Conservation (phyloP, 2,329 filamentous ascomycete genomes). For the Trichoderma sp. region DNA sequence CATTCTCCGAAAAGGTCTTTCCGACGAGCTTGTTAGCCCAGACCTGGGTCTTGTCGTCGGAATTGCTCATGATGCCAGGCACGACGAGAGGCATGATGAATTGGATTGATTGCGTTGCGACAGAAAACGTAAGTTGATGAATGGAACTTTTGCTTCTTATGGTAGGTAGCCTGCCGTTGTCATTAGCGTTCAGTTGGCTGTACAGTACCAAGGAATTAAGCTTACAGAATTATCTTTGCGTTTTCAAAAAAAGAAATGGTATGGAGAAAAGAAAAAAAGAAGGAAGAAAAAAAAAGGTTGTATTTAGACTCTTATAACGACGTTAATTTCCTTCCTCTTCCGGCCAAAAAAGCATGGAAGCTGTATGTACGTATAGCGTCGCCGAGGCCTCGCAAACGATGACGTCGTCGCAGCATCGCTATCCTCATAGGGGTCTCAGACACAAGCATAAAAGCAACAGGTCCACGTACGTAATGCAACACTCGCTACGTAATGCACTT, state of each 20-base stretch:
- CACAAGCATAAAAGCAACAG: too few species aligned
- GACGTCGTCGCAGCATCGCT: slow-evolving; percentile 1
- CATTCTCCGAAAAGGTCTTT: slow-evolving; percentile 56
- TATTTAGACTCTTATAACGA: background rate
- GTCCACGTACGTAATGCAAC: too few species aligned
- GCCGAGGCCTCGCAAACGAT: slow-evolving; percentile 8
- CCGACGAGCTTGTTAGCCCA: slow-evolving; percentile 63
- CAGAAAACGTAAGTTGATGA: background rate
- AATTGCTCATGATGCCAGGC: slow-evolving; percentile 52
- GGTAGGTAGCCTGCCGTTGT: background rate
- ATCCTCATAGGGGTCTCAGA: background rate
- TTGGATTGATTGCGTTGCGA: background rate
- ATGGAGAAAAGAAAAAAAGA: background rate
- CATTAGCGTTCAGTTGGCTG: background rate
- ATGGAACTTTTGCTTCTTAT: background rate
- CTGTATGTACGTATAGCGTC: background rate
- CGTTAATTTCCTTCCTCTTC: background rate
- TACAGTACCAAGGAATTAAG: background rate
- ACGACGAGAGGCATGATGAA: slow-evolving; percentile 63
- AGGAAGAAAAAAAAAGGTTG: background rate
- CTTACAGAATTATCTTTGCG: background rate
- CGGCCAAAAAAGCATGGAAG: background rate
- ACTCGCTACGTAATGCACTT: background rate
- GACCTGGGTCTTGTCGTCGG: slow-evolving; percentile 49
- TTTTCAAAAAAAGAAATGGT: background rate